Evolutionary conservation across 176 grass and related monocot genomes (phyloP).

Genomic region (Carex littledalei): DNA sequence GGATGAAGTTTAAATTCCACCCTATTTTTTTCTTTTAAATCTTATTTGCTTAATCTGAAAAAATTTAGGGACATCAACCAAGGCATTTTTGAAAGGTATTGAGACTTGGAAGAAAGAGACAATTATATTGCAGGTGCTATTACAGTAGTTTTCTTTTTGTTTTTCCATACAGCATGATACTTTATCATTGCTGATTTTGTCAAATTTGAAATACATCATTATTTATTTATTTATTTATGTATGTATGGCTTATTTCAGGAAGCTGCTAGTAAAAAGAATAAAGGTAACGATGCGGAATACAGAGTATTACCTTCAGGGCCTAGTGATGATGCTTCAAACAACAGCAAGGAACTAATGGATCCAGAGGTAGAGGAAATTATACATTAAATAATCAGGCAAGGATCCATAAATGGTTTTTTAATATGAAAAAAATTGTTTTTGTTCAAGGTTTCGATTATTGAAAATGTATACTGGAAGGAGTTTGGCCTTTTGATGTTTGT

Average conservation of each 20-base stretch:
- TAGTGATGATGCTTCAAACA: slow-evolving; percentile 31
- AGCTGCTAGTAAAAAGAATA: slow-evolving; percentile 9
- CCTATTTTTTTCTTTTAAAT: not conserved
- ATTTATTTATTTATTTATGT: not conserved
- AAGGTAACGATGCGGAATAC: slow-evolving; percentile 50
- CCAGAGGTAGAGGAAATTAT: slow-evolving; percentile 43
- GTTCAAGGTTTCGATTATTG: slow-evolving; percentile 51
- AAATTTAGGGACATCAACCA: slow-evolving; percentile 69
- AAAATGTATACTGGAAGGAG: slow-evolving; percentile 86
- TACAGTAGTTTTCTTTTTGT: slow-evolving; percentile 15
- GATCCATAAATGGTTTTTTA: not conserved
- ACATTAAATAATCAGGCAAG: not conserved
- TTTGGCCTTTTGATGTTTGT: slow-evolving; percentile 73
- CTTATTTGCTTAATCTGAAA: not conserved
- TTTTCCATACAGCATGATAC: not conserved
- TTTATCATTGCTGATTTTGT: too few relatives aligned
- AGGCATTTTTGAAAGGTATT: slow-evolving; percentile 79
- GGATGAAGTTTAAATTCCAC: not conserved
- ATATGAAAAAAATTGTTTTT: not conserved
- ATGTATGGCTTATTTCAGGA: not conserved
- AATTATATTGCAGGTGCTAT: slow-evolving; percentile 44
- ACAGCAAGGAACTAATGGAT: slow-evolving; percentile 27
- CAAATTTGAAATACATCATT: not conserved
- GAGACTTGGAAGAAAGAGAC: slow-evolving; percentile 98
- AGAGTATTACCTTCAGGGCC: slow-evolving; percentile 59